phyloP scores from a whole-genome alignment of 192 early-diverging fungal genomes.

The Coemansia sp. region DNA sequence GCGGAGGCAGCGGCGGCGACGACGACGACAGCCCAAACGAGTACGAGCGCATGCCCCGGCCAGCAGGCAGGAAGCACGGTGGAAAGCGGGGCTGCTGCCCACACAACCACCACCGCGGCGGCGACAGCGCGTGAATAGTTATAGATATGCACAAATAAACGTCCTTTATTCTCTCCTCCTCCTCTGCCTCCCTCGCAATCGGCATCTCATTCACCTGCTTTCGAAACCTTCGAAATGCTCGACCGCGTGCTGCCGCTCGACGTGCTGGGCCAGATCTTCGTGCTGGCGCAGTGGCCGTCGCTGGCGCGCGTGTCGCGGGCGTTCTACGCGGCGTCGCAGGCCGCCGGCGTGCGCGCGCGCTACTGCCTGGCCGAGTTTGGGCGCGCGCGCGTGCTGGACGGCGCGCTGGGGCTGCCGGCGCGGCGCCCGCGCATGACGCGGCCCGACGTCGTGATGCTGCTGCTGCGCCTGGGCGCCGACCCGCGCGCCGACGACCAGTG shows the following conservation, averaged over 20 bases:
- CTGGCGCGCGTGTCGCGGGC: slow-evolving; percentile 38
- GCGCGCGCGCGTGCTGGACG: slow-evolving; percentile 34
- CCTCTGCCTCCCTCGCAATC: too few relatives aligned
- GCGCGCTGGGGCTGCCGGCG: slow-evolving; percentile 27
- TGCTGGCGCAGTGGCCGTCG: slow-evolving; percentile 53
- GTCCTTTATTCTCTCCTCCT: neutral
- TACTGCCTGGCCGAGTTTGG: slow-evolving; percentile 52
- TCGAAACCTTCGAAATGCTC: neutral
- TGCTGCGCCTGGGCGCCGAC: slow-evolving; percentile 52
- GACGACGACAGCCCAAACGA: slow-evolving; percentile 41
- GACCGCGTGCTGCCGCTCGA: slow-evolving; percentile 49
- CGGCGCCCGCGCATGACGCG: slow-evolving; percentile 37
- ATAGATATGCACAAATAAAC: too few relatives aligned
- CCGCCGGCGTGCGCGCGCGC: slow-evolving; percentile 40
- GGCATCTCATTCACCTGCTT: too few relatives aligned
- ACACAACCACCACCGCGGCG: slow-evolving; percentile 3
- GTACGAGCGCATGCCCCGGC: slow-evolving; percentile 51
- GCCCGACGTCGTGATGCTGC: slow-evolving; percentile 44
- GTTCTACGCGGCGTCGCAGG: slow-evolving; percentile 37
- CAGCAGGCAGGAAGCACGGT: slow-evolving; percentile 4
- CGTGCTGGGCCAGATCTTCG: slow-evolving; percentile 49
- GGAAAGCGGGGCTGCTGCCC: neutral
- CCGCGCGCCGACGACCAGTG: slow-evolving; percentile 52
- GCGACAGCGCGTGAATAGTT: neutral
- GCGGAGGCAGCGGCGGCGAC: slow-evolving; percentile 12